These are phyloP conservation scores for Urtica urens DNA, from an alignment of 306 rosid species.

Conservation along the genomic window DNA sequence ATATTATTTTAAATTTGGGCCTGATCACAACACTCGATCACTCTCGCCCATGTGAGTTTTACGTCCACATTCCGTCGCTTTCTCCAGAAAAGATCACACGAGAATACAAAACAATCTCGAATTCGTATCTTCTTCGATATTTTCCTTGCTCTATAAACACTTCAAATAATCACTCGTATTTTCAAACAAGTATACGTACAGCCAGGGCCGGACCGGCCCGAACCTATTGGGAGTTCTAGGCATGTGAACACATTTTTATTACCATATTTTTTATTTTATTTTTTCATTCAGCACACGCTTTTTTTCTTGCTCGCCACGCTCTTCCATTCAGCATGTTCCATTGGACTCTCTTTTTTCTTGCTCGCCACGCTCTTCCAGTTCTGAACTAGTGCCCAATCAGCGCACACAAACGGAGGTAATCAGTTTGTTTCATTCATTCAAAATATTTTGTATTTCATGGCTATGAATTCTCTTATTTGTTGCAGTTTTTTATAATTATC, in stretches of 20 bases:
- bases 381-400: too few relatives aligned
- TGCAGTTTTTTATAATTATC: neutral
- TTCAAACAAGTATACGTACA: constrained; percentile 7
- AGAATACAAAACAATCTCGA: neutral
- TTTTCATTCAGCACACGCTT: constrained; percentile 20
- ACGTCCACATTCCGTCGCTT: constrained; percentile 24
- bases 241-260: too few relatives aligned
- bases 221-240: too few relatives aligned
- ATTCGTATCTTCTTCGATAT: constrained; percentile 33
- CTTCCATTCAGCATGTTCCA: neutral
- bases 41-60: constrained; percentile 24
- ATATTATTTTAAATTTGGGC: constrained; percentile 1
- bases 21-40: neutral
- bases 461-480: neutral
- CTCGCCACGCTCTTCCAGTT: neutral
- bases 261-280: constrained; percentile 31
- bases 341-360: neutral
- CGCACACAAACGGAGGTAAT: too few relatives aligned
- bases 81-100: neutral
- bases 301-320: neutral
- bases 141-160: constrained; percentile 27
- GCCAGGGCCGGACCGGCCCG: too few relatives aligned
- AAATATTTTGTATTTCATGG: neutral
- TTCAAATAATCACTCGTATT: constrained; percentile 24
- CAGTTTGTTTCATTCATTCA: neutral